phyloP scores from a whole-genome alignment of 2,329 filamentous ascomycete genomes.

The Zasmidium citrigriseum region DNA sequence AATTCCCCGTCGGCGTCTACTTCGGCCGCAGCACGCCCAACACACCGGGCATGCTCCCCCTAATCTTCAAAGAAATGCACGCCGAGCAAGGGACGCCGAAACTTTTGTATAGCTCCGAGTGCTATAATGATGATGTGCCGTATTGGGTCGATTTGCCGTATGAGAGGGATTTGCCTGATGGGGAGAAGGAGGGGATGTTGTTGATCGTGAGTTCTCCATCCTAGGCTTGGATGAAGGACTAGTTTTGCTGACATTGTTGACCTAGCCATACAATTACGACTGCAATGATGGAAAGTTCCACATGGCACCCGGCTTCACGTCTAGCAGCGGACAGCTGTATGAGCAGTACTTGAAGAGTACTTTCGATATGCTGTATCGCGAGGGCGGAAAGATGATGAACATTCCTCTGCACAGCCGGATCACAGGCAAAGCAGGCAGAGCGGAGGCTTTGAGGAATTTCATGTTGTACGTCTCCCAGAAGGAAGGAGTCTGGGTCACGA shows the following conservation, averaged over 20 bases:
- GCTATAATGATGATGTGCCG: conserved; percentile 57
- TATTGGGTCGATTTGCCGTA: conserved; percentile 58
- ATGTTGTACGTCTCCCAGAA: conserved; percentile 42
- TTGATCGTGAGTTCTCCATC: conserved; percentile 28
- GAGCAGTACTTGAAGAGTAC: conserved; percentile 43
- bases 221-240: neutral
- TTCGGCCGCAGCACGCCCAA: conserved; percentile 51
- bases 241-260: neutral
- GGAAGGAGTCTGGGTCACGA: conserved; percentile 48
- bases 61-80: conserved; percentile 54
- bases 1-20: conserved; percentile 53
- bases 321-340: conserved; percentile 40
- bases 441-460: conserved; percentile 43
- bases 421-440: conserved; percentile 43
- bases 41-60: conserved; percentile 48
- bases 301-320: conserved; percentile 46
- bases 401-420: conserved; percentile 45
- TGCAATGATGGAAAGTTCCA: conserved; percentile 49
- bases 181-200: conserved; percentile 41
- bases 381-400: conserved; percentile 47
- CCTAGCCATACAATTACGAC: conserved; percentile 33
- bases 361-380: conserved; percentile 44
- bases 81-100: conserved; percentile 39
- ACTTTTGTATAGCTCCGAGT: conserved; percentile 53
- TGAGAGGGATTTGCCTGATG: conserved; percentile 42